phyloP scores from a whole-genome alignment of 1,139 yeast species.

The Candida labiduridarum region DNA sequence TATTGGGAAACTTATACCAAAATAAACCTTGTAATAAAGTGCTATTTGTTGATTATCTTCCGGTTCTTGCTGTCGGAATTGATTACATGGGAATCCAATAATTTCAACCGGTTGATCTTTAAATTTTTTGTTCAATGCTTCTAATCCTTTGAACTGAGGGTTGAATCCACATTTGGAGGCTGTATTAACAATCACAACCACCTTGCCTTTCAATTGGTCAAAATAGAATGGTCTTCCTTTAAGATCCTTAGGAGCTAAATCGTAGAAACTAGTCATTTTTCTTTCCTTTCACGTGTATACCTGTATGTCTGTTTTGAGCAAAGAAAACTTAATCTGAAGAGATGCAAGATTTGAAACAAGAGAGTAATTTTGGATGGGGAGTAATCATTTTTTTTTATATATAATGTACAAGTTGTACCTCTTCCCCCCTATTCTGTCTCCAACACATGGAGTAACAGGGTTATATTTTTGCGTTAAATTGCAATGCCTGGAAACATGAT shows the following conservation, averaged over 20 bases:
- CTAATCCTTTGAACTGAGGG: conserved; percentile 80
- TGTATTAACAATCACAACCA: conserved; percentile 89
- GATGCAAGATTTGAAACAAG: background rate
- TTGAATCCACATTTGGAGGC: conserved; percentile 90
- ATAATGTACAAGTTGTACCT: background rate
- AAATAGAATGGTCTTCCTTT: conserved; percentile 68
- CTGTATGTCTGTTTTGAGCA: background rate
- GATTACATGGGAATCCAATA: conserved; percentile 86
- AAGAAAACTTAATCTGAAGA: background rate
- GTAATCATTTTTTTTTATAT: background rate
- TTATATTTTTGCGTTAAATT: too few species aligned
- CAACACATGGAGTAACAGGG: too few species aligned
- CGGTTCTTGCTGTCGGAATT: conserved; percentile 61
- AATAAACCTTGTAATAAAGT: conserved; percentile 41
- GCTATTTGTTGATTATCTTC: conserved; percentile 44
- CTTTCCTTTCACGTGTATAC: too few species aligned
- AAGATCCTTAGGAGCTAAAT: conserved; percentile 40
- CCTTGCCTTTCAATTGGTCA: conserved; percentile 77
- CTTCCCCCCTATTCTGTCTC: too few species aligned
- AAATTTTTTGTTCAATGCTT: conserved; percentile 78
- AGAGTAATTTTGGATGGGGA: background rate
- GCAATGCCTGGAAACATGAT: background rate
- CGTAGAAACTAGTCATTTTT: conserved; percentile 43
- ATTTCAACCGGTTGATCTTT: conserved; percentile 66
- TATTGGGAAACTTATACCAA: conserved; percentile 80